phyloP scores from a whole-genome alignment of 495 filamentous ascomycete genomes.

The Tuber indicum region DNA sequence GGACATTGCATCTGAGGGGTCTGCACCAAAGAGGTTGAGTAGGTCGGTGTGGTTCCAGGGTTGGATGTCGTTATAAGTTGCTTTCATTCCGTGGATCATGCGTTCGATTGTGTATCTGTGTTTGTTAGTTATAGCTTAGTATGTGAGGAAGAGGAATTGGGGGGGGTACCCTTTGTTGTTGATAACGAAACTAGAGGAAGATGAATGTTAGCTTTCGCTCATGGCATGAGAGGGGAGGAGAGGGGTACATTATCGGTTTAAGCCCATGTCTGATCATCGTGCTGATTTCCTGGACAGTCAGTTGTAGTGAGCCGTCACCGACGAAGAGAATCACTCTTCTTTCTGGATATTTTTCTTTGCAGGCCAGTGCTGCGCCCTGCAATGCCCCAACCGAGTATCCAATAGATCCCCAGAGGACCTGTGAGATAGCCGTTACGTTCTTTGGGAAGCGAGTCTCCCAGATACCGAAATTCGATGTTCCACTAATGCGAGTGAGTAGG shows the following conservation, averaged over 20 bases:
- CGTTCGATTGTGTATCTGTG: slow-evolving; percentile 59
- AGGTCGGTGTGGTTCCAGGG: slow-evolving; percentile 66
- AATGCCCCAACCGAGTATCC: slow-evolving; percentile 73
- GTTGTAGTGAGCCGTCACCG: slow-evolving; percentile 79
- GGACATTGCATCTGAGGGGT: slow-evolving; percentile 53
- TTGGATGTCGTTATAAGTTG: slow-evolving; percentile 70
- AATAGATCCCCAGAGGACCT: slow-evolving; percentile 86
- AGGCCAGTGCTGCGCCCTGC: slow-evolving; percentile 67
- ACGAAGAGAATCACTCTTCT: slow-evolving; percentile 74
- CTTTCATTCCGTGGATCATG: slow-evolving; percentile 69
- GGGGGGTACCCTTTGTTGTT: slow-evolving; percentile 62
- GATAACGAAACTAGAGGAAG: slow-evolving; percentile 56
- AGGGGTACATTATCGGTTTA: slow-evolving; percentile 66
- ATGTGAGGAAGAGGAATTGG: neutral
- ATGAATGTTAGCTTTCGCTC: slow-evolving; percentile 12
- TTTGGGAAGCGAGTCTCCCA: slow-evolving; percentile 79
- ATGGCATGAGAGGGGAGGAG: neutral
- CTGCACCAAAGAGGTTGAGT: slow-evolving; percentile 61
- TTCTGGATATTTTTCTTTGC: slow-evolving; percentile 49
- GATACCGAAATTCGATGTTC: slow-evolving; percentile 84
- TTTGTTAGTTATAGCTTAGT: slow-evolving; percentile 6
- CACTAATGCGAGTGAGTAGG: slow-evolving; percentile 39
- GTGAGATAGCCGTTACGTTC: slow-evolving; percentile 67
- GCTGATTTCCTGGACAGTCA: slow-evolving; percentile 78
- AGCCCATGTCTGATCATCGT: slow-evolving; percentile 75